Percentiles rank a stretch among this genome's conserved stretches.
These are phyloP conservation scores for Mortierella antarctica DNA, from an alignment of 192 early-diverging fungal species.

Conservation along the genomic window DNA sequence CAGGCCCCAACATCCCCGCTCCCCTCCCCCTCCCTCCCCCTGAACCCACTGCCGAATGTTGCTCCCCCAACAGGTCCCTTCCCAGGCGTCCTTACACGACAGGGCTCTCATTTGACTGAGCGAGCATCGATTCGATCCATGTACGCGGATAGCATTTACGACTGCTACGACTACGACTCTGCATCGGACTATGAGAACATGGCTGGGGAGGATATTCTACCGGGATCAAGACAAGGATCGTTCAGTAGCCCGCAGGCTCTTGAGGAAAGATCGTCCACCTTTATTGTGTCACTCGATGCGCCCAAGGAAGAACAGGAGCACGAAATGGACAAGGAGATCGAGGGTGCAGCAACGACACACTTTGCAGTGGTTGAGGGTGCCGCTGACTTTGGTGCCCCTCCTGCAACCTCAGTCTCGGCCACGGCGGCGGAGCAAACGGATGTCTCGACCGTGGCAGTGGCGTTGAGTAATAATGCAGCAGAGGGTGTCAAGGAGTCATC, in stretches of 20 bases:
- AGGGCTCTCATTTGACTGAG: constrained; percentile 38
- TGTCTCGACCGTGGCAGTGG: neutral
- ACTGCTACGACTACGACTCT: constrained; percentile 52
- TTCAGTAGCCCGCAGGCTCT: constrained; percentile 1
- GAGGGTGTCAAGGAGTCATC: neutral
- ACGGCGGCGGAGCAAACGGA: no score
- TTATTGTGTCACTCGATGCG: no score
- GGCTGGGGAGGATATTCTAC: neutral
- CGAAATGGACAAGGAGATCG: neutral
- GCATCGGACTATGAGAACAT: constrained; percentile 33
- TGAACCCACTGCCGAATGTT: neutral
- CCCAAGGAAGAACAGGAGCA: neutral
- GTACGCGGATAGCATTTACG: constrained; percentile 52
- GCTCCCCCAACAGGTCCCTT: constrained; percentile 1
- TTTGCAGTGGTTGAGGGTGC: neutral
- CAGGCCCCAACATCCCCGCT: constrained; percentile 43
- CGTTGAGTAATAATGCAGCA: neutral
- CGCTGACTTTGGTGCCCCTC: no score
- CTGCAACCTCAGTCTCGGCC: neutral
- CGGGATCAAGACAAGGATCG: constrained; percentile 10
- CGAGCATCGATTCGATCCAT: constrained; percentile 38
- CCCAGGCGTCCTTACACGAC: constrained; percentile 30
- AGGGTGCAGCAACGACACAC: neutral
- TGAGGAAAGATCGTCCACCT: neutral
- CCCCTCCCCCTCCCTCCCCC: constrained; percentile 22